Percentiles rank a stretch among this genome's conserved stretches.
These are phyloP conservation scores for Colletotrichum nymphaeae DNA, from an alignment of 2,329 filamentous ascomycete species.

Conservation along the genomic window DNA sequence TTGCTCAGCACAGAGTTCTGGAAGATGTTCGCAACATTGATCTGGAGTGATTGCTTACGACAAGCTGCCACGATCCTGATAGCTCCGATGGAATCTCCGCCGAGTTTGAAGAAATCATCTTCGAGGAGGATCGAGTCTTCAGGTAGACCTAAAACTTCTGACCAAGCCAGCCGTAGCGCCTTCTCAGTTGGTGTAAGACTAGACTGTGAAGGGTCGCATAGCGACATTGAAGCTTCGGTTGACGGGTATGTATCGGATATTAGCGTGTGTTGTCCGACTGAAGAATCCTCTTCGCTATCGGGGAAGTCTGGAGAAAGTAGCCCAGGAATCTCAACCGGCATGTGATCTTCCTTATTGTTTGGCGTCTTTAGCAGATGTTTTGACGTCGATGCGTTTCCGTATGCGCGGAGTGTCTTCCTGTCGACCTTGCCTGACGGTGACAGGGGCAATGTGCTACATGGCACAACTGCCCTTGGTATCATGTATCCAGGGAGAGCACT, in stretches of 20 bases:
- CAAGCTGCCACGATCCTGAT: slow-evolving; percentile 39
- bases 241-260: neutral
- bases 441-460: neutral
- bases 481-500: slow-evolving; percentile 26
- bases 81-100: slow-evolving; percentile 41
- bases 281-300: neutral
- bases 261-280: neutral
- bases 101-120: slow-evolving; percentile 41
- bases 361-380: neutral
- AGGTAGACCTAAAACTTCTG: slow-evolving; percentile 19
- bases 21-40: slow-evolving; percentile 27
- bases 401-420: slow-evolving; percentile 2
- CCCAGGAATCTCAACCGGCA: neutral
- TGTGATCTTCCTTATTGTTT: neutral
- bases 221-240: neutral
- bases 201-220: neutral
- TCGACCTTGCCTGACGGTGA: slow-evolving; percentile 28
- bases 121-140: slow-evolving; percentile 42
- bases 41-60: neutral
- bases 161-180: slow-evolving; percentile 28
- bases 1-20: slow-evolving; percentile 7
- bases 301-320: fast-evolving
- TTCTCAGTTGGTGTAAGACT: neutral
- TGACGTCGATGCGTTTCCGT: neutral
- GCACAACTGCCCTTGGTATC: slow-evolving; percentile 19